These are phyloP conservation scores for Fusarium torreyae DNA, from an alignment of 2,329 filamentous ascomycete genomes.

Conservation along the genomic window DNA sequence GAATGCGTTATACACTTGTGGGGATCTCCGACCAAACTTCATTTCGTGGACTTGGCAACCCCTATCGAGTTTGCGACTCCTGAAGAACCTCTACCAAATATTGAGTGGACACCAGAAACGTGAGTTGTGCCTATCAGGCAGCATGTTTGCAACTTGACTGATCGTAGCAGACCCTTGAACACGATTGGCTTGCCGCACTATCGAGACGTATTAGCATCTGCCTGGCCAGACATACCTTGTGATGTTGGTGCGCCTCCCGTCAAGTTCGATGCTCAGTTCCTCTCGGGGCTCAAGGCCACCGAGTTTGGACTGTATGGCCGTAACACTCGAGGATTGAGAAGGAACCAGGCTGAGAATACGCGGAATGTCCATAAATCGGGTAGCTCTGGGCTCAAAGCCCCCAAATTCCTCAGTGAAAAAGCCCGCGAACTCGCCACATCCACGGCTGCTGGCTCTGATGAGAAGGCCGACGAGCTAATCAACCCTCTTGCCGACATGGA, in stretches of 20 bases:
- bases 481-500: conserved; percentile 78
- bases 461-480: conserved; percentile 69
- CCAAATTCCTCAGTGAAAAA: conserved; percentile 96
- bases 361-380: conserved; percentile 73
- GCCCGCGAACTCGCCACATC: conserved; percentile 76
- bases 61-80: conserved; percentile 84
- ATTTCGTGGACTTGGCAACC: conserved; percentile 86
- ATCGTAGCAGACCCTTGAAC: conserved; percentile 77
- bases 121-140: conserved; percentile 58
- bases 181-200: conserved; percentile 94
- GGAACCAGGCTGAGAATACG: conserved; percentile 89
- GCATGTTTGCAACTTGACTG: not conserved
- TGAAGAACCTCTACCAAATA: conserved; percentile 67
- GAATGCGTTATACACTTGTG: conserved; percentile 87
- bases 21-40: conserved; percentile 88
- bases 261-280: conserved; percentile 79
- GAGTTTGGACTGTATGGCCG: conserved; percentile 85
- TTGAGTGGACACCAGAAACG: conserved; percentile 81
- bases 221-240: conserved; percentile 89
- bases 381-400: conserved; percentile 76
- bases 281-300: conserved; percentile 77
- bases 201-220: conserved; percentile 86
- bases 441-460: conserved; percentile 58
- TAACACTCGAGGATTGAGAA: conserved; percentile 79
- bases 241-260: conserved; percentile 87